phyloP scores from a whole-genome alignment of 2,329 filamentous ascomycete genomes.

The Sporothrix humicola region DNA sequence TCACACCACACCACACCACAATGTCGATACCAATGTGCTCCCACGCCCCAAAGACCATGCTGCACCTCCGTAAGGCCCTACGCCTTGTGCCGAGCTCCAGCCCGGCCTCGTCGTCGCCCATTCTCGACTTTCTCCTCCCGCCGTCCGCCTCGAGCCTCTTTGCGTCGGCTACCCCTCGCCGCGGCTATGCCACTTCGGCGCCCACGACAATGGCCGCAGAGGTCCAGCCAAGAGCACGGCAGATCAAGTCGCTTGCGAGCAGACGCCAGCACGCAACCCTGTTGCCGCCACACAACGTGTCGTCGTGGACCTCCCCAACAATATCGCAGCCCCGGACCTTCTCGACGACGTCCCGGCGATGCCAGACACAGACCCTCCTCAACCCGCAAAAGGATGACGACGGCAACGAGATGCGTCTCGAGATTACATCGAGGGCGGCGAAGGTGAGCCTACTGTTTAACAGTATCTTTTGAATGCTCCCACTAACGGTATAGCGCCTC shows the following conservation, averaged over 20 bases:
- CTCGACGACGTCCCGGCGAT: constrained; percentile 45
- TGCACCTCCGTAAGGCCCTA: not conserved
- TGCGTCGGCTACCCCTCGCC: not conserved
- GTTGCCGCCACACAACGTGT: not conserved
- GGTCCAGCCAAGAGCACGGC: not conserved
- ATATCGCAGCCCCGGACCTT: constrained; percentile 43
- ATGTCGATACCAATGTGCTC: constrained; percentile 24
- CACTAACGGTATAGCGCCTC: constrained; percentile 62
- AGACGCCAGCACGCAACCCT: not conserved
- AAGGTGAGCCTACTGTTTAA: too few relatives aligned
- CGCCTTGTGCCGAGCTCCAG: not conserved
- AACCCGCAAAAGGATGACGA: constrained; percentile 84
- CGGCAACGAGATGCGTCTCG: constrained; percentile 81
- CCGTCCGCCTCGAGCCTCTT: not conserved
- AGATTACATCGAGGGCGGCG: constrained; percentile 82
- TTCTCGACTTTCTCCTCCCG: constrained; percentile 53
- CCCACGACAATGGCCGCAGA: not conserved
- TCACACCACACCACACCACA: not conserved
- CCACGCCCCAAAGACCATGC: not conserved
- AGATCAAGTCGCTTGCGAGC: not conserved
- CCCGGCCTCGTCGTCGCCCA: constrained; percentile 39
- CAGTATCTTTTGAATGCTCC: too few relatives aligned
- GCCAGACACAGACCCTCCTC: constrained; percentile 57
- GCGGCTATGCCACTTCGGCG: not conserved
- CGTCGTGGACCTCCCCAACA: not conserved